A percentile compares a stretch with the other conserved stretches of the same genome.
Evolutionary conservation across 2,329 filamentous ascomycete species (phyloP).

Genomic region (Aspergillus candidus): DNA sequence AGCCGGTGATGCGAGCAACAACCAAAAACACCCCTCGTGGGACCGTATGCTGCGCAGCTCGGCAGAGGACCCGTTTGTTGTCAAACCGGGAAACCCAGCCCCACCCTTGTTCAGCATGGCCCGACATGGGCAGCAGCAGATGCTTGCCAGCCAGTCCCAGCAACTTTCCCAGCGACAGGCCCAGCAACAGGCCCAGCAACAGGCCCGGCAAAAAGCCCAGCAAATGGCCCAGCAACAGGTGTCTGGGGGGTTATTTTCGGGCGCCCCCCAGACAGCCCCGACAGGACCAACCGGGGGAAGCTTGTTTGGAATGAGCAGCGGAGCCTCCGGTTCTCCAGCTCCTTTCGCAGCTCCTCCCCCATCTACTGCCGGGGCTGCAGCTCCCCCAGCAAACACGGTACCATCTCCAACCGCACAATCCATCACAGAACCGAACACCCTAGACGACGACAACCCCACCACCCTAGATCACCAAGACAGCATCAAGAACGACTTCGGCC

Average conservation of each 20-base stretch:
- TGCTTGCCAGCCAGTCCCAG: too few species aligned
- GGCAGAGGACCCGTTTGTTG: not conserved
- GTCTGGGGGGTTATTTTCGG: not conserved
- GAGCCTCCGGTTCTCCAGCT: too few species aligned
- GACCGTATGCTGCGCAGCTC: conserved; percentile 14
- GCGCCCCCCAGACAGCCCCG: too few species aligned
- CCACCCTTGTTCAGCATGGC: too few species aligned
- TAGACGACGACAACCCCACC: conserved; percentile 10
- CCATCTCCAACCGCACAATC: not conserved
- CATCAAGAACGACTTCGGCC: conserved; percentile 35
- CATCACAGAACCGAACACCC: conserved; percentile 3
- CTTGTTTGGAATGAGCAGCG: not conserved
- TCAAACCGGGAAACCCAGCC: too few species aligned
- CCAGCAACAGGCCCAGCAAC: not conserved
- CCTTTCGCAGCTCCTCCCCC: too few species aligned
- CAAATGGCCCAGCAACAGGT: not conserved
- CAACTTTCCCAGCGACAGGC: too few species aligned
- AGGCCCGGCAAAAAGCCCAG: not conserved
- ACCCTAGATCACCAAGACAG: conserved; percentile 26
- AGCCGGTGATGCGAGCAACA: conserved; percentile 17
- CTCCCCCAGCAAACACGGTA: not conserved
- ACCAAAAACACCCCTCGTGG: conserved; percentile 11
- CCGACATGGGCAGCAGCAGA: not conserved
- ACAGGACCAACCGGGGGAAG: not conserved
- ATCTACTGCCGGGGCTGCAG: not conserved